These are phyloP conservation scores for Kodamaea kakaduensis DNA, from an alignment of 805 yeast species.

Conservation along the genomic window DNA sequence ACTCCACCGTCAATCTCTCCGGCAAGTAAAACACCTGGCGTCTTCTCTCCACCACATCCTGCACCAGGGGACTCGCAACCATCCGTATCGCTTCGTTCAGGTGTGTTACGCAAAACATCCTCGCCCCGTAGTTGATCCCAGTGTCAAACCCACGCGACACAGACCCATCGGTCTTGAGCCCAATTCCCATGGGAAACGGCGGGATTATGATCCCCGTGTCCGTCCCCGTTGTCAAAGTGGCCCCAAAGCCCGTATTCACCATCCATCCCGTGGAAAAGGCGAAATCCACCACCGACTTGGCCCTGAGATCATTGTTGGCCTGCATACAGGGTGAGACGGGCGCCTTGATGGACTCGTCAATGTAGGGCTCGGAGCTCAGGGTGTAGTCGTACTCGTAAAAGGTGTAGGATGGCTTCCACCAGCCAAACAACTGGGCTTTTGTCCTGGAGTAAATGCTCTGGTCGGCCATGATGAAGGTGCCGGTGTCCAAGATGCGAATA, in stretches of 20 bases:
- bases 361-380: background rate
- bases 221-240: too few relatives aligned
- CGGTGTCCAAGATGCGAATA: slow-evolving; percentile 3
- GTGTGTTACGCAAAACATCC: too few relatives aligned
- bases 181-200: too few relatives aligned
- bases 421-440: too few relatives aligned
- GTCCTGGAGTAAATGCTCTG: too few relatives aligned
- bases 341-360: slow-evolving; percentile 1
- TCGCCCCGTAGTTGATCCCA: too few relatives aligned
- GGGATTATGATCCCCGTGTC: too few relatives aligned
- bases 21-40: background rate
- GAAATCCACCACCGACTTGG: background rate
- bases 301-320: background rate
- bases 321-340: slow-evolving; percentile 7
- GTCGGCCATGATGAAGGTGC: slow-evolving; percentile 3
- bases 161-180: too few relatives aligned
- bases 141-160: too few relatives aligned
- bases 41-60: background rate
- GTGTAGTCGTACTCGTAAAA: slow-evolving; percentile 4
- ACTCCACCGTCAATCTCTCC: background rate
- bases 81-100: slow-evolving; percentile 3
- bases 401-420: too few relatives aligned
- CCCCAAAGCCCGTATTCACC: too few relatives aligned
- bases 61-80: slow-evolving; percentile 4
- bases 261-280: too few relatives aligned